Percentiles rank a stretch among this genome's conserved stretches.
Evolutionary conservation across 495 filamentous ascomycete genomes (phyloP).

Genomic region (Wilcoxina mikolae): DNA sequence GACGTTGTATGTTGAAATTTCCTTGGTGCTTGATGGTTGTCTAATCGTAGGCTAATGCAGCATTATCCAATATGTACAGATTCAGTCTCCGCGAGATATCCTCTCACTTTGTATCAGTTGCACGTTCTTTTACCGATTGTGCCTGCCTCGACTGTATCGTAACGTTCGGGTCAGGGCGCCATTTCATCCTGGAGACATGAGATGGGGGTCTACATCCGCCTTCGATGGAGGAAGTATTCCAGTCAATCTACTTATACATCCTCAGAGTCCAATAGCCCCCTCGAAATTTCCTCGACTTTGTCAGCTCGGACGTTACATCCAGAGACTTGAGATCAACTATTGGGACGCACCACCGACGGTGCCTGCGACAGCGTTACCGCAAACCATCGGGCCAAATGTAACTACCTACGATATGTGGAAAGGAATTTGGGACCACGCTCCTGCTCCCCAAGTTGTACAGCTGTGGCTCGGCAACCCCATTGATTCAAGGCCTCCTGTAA

Average conservation of each 20-base stretch:
- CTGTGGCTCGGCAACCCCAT: background rate
- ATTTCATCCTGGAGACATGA: constrained; percentile 4
- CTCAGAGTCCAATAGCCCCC: background rate
- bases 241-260: background rate
- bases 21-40: background rate
- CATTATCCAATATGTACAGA: no score
- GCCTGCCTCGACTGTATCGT: constrained; percentile 11
- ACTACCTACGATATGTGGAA: background rate
- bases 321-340: background rate
- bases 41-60: background rate
- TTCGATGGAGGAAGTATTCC: background rate
- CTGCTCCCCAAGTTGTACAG: background rate
- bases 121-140: constrained; percentile 8
- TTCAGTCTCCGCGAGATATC: constrained; percentile 11
- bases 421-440: background rate
- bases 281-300: background rate
- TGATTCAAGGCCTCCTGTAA: background rate
- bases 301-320: background rate
- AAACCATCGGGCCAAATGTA: background rate
- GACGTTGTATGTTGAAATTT: background rate
- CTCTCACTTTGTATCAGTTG: constrained; percentile 6
- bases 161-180: constrained; percentile 12
- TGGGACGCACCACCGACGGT: background rate
- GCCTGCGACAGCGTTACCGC: background rate
- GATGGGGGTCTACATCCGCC: background rate